Conservation (phyloP, 2,329 filamentous ascomycete genomes). For the Xylariaceae sp. region DNA sequence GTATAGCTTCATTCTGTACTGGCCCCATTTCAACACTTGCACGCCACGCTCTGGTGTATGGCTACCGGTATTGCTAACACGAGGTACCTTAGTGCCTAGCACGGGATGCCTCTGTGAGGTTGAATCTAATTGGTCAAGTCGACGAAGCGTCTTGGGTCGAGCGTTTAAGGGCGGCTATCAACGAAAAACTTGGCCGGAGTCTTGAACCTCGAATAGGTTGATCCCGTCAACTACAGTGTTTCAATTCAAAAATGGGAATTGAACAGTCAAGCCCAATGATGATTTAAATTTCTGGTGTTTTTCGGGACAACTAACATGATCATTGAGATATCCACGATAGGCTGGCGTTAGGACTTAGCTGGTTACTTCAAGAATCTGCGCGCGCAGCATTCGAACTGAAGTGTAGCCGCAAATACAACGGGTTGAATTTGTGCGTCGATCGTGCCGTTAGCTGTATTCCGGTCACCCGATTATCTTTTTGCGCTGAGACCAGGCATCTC, state of each 20-base stretch:
- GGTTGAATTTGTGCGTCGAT: too few relatives aligned
- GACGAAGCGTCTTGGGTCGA: conserved; percentile 29
- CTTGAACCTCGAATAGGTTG: conserved; percentile 14
- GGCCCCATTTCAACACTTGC: not conserved
- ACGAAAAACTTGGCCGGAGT: conserved; percentile 21
- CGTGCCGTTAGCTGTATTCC: too few relatives aligned
- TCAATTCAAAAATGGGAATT: conserved; percentile 11
- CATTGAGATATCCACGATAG: conserved; percentile 16
- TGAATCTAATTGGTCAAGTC: conserved; percentile 25
- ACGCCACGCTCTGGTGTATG: conserved; percentile 5
- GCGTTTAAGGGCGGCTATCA: conserved; percentile 21
- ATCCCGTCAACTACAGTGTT: conserved; percentile 12
- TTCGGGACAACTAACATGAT: conserved; percentile 5
- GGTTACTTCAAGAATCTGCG: not conserved
- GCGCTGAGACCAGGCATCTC: not conserved
- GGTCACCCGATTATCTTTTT: not conserved
- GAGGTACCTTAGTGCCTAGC: conserved; percentile 19
- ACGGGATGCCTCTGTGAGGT: conserved; percentile 25
- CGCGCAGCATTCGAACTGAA: not conserved
- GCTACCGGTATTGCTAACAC: not conserved
- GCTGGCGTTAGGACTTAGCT: conserved; percentile 18
- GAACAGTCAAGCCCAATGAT: not conserved
- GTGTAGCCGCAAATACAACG: not conserved
- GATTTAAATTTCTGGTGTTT: conserved; percentile 6
- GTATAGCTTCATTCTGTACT: not conserved